These are phyloP conservation scores for Hanseniaspora sp. DNA, from an alignment of 1,139 yeast species.

Conservation along the genomic window DNA sequence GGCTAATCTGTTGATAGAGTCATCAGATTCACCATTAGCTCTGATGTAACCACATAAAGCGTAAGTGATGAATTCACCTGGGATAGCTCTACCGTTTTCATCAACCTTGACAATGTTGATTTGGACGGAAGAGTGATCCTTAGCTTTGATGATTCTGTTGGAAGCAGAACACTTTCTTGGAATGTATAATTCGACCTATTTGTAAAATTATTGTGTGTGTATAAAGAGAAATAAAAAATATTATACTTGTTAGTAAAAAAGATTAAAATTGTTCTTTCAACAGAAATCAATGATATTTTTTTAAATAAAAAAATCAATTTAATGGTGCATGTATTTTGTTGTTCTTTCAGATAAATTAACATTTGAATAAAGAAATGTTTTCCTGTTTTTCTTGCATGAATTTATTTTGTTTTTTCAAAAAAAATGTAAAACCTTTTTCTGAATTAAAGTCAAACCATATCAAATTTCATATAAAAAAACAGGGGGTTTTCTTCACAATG, in stretches of 20 bases:
- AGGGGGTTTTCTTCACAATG: too few species aligned
- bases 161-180: slow-evolving; percentile 99
- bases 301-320: too few species aligned
- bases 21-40: slow-evolving; percentile 91
- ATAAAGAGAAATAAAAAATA: neutral
- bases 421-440: too few species aligned
- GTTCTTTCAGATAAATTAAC: too few species aligned
- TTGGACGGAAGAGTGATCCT: slow-evolving; percentile 99
- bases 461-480: too few species aligned
- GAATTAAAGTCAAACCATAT: too few species aligned
- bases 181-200: slow-evolving; percentile 97
- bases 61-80: slow-evolving; percentile 87
- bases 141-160: slow-evolving; percentile 99
- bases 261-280: neutral
- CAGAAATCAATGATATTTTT: neutral
- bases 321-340: too few species aligned
- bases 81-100: slow-evolving; percentile 90
- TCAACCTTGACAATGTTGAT: slow-evolving; percentile 79
- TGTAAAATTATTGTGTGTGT: neutral
- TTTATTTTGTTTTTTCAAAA: too few species aligned
- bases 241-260: slow-evolving; percentile 14
- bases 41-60: slow-evolving; percentile 95
- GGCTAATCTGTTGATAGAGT: slow-evolving; percentile 97
- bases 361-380: too few species aligned
- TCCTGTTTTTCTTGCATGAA: too few species aligned